Base-by-base conservation (phyloP, 2,329 filamentous ascomycete species). In the Cyanodermella asteris region DNA sequence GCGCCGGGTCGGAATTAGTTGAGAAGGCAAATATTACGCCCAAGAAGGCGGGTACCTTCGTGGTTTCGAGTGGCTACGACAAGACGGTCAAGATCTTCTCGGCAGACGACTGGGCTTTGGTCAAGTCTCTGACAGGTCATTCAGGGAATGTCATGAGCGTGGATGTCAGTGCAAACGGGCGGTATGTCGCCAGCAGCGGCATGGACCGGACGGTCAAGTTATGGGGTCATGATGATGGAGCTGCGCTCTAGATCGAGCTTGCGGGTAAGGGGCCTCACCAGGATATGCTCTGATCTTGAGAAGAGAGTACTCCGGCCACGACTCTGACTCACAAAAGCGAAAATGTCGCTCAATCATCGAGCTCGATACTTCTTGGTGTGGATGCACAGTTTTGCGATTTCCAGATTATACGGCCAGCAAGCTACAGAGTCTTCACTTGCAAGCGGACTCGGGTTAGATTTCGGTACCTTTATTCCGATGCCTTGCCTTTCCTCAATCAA, bases 131-230 rank as follows among this genome's bases (percentile, higher is more conserved):
- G 30, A 78, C 72, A 38, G 87, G 82, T 0, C 87, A 97, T 48
- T 80, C 81, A 2, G 82, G 80, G 3, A 87, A 90, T 20, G 82
- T 97, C 7, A 66, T 90, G 26, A 90, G 80, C 37, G 74, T 80
- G 8, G 87, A 97, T 51, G 68, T 91, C 26, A 90, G 75, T 41
- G 60, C 61, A 34, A 78, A 94, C 47, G 76, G 72, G 6, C 73
- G 61, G 42, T 97, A 81, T 78, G 91, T 97, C 46, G 76, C 84
- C 13, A 93, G 81, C 45, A 81, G 80, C 36, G 82, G 87, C 3
- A 78, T 91, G 43, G 87, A 97, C 49, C 65, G 82, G 27, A 94
- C 84, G 2, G 77, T 94, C 25, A 97, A 97, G 56, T 57, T 97
- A 3, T 97, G 87, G 87, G 78, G 78, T 4, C 66, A 81, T 34